Evolutionary conservation across 1,284 basidiomycete genomes (phyloP).

Genomic region (Tremellales sp.): DNA sequence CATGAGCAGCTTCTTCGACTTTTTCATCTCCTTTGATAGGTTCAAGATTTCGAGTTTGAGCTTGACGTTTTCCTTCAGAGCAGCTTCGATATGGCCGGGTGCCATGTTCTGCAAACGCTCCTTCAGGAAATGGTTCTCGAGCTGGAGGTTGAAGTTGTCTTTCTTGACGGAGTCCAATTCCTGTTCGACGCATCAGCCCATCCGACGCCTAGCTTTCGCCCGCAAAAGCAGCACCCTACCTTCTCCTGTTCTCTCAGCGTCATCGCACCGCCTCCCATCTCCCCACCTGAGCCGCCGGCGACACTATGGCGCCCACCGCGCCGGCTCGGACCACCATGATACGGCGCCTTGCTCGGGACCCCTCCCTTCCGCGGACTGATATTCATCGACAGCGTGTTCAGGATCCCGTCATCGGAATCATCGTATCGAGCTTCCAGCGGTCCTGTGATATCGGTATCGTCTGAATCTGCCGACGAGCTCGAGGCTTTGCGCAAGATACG

Average conservation of each 20-base stretch:
- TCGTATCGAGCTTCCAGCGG: constrained; percentile 24
- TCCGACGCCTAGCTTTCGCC: neutral
- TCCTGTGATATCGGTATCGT: constrained; percentile 18
- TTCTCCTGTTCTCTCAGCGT: constrained; percentile 92
- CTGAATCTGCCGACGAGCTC: constrained; percentile 12
- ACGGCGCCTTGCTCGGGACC: constrained; percentile 13
- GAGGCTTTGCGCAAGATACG: constrained; percentile 23
- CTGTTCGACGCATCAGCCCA: constrained; percentile 48
- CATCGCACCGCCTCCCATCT: constrained; percentile 45
- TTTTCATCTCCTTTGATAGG: constrained; percentile 86
- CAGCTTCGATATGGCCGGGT: constrained; percentile 85
- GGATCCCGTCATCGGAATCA: constrained; percentile 26
- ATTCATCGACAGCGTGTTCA: constrained; percentile 26
- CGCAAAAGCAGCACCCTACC: constrained; percentile 53
- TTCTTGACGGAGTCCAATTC: constrained; percentile 91
- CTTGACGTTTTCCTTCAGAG: constrained; percentile 87
- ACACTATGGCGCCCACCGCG: constrained; percentile 45
- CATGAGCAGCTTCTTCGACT: constrained; percentile 79
- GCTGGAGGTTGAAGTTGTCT: constrained; percentile 90
- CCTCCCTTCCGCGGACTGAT: constrained; percentile 19
- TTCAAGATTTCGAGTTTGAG: constrained; percentile 91
- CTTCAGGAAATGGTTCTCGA: constrained; percentile 88
- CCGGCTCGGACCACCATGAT: constrained; percentile 28
- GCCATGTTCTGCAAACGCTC: constrained; percentile 77
- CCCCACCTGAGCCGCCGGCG: constrained; percentile 34